These are phyloP conservation scores for Spiraea crenata DNA, from an alignment of 331 rosid genomes.

Conservation along the genomic window DNA sequence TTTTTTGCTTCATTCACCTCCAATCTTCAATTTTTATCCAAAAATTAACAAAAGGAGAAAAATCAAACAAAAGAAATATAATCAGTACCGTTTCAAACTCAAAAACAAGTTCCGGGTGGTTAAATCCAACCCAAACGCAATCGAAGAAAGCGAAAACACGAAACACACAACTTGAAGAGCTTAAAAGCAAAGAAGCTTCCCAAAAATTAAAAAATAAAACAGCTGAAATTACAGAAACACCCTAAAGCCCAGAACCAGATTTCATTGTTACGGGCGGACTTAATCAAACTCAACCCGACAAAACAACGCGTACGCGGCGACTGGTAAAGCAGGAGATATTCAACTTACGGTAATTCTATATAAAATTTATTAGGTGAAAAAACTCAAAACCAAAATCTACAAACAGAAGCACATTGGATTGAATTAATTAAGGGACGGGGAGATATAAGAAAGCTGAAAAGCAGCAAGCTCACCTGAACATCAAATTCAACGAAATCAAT, in stretches of 20 bases:
- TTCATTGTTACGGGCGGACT: not conserved
- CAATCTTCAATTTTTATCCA: constrained; percentile 18
- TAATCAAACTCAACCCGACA: not conserved
- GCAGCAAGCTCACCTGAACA: constrained; percentile 43
- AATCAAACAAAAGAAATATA: constrained; percentile 14
- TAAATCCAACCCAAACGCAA: not conserved
- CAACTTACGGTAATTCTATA: not conserved
- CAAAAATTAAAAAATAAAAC: not conserved
- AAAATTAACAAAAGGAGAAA: not conserved
- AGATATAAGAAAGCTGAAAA: not conserved
- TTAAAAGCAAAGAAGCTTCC: not conserved
- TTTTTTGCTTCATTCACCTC: constrained; percentile 19
- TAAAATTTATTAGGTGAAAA: not conserved
- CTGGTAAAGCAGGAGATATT: not conserved
- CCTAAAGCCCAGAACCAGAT: not conserved
- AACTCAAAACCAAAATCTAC: not conserved
- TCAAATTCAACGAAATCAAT: constrained; percentile 54
- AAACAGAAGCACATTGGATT: not conserved
- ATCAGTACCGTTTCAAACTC: constrained; percentile 37
- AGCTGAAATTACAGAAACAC: constrained; percentile 11
- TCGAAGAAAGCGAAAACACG: not conserved
- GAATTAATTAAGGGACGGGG: not conserved
- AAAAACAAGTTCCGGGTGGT: not conserved
- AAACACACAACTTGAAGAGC: not conserved
- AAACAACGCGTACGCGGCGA: constrained; percentile 19